Evolutionary conservation across 176 grass and related monocot species (phyloP).

Genomic region (Zizania latifolia): DNA sequence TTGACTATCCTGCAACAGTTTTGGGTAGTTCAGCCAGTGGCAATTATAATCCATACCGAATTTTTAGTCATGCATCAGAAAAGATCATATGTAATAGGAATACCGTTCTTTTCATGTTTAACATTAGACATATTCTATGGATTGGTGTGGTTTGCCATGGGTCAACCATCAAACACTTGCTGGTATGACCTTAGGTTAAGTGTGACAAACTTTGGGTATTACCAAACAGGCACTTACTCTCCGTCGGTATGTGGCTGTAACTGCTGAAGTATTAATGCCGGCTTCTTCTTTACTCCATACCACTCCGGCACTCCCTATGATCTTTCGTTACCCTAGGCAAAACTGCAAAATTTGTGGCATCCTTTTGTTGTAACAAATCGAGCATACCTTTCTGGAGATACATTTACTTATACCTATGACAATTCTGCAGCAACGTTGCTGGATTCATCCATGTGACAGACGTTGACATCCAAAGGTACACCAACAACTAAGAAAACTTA

Average conservation of each 20-base stretch:
- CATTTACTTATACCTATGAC: slow-evolving; percentile 6
- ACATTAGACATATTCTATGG: not conserved
- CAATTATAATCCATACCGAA: not conserved
- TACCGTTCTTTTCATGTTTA: not conserved
- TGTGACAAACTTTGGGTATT: no score
- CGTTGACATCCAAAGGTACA: slow-evolving; percentile 90
- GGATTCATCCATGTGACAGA: slow-evolving; percentile 94
- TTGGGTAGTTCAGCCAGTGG: not conserved
- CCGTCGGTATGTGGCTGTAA: not conserved
- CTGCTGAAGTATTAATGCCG: not conserved
- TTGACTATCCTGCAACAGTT: not conserved
- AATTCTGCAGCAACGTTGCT: slow-evolving; percentile 66
- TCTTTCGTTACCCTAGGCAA: not conserved
- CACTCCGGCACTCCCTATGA: not conserved
- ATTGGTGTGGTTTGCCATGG: not conserved
- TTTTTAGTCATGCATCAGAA: not conserved
- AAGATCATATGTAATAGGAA: not conserved
- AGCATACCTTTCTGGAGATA: not conserved
- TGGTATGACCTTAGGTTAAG: no score
- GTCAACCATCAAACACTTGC: no score
- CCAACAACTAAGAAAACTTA: not conserved
- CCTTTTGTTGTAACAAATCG: not conserved
- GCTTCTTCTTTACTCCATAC: not conserved
- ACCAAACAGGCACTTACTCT: not conserved
- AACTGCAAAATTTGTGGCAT: not conserved